A percentile compares a stretch with the other conserved stretches of the same genome.
Conservation (phyloP, 2,329 filamentous ascomycete genomes). For the Exserohilum turcica region DNA sequence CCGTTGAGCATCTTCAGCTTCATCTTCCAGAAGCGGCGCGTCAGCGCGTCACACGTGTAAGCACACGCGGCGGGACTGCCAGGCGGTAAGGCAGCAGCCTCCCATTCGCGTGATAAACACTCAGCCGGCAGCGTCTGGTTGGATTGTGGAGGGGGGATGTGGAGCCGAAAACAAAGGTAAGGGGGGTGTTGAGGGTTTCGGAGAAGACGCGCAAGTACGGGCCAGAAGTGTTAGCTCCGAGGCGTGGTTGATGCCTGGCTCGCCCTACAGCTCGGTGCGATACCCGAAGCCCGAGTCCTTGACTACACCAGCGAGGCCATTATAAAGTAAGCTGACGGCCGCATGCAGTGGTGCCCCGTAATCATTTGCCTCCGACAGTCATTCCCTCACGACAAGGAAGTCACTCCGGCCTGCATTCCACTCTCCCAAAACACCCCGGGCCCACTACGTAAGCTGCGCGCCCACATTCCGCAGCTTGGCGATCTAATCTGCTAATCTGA, state of each 20-base stretch:
- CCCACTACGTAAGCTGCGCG: constrained; percentile 19
- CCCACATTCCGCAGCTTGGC: constrained; percentile 42
- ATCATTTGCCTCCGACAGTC: too few species aligned
- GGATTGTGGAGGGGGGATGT: neutral
- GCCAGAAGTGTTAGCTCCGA: neutral
- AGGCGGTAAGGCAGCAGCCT: neutral
- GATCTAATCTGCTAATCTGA: constrained; percentile 47
- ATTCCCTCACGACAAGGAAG: constrained; percentile 1
- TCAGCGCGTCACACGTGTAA: neutral
- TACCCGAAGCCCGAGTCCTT: constrained; percentile 3
- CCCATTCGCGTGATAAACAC: neutral
- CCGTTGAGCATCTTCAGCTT: constrained; percentile 61
- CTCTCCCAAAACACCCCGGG: too few species aligned
- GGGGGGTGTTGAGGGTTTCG: neutral
- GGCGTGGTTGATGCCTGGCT: constrained; percentile 1
- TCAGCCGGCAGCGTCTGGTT: neutral
- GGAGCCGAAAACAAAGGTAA: constrained; percentile 1
- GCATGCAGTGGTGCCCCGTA: too few species aligned
- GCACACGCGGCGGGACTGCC: neutral
- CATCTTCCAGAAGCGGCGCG: constrained; percentile 22
- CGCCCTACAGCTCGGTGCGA: neutral
- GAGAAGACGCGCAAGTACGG: constrained; percentile 8
- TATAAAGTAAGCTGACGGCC: constrained; percentile 8
- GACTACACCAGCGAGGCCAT: constrained; percentile 1
- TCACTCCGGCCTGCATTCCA: neutral